Percentiles rank a stretch among this genome's conserved stretches.
phyloP scores from a whole-genome alignment of 1,284 basidiomycete genomes.

The Apiotrichum sp. region DNA sequence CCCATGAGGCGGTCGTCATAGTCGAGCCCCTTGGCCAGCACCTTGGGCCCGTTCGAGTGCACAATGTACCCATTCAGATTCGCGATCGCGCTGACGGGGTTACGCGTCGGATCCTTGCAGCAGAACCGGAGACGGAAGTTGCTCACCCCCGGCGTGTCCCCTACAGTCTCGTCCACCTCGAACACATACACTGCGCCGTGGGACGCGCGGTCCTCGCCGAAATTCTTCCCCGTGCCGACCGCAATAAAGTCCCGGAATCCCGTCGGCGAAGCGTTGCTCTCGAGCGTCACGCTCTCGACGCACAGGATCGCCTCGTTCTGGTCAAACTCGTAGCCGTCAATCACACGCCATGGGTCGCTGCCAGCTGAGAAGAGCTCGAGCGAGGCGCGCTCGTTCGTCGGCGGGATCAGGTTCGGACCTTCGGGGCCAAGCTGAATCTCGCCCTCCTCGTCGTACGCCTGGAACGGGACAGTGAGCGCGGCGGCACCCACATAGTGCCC shows the following conservation, averaged over 20 bases:
- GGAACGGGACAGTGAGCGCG: conserved; percentile 68
- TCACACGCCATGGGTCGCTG: conserved; percentile 69
- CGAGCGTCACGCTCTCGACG: conserved; percentile 71
- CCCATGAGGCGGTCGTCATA: conserved; percentile 90
- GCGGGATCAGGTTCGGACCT: conserved; percentile 67
- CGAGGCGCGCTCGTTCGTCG: conserved; percentile 69
- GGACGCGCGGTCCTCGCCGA: conserved; percentile 88
- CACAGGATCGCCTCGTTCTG: conserved; percentile 84
- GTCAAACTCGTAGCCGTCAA: conserved; percentile 89
- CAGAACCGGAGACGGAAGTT: conserved; percentile 71
- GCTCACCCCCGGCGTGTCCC: conserved; percentile 56
- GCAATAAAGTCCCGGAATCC: conserved; percentile 86
- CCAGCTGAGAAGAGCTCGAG: conserved; percentile 71
- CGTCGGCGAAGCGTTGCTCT: conserved; percentile 71
- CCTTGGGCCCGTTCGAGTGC: conserved; percentile 94
- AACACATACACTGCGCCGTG: conserved; percentile 70
- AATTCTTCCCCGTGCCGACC: conserved; percentile 85
- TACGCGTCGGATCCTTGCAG: conserved; percentile 87
- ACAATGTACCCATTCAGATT: conserved; percentile 88
- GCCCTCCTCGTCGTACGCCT: conserved; percentile 80
- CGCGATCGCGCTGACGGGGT: conserved; percentile 82
- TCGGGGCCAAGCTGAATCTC: conserved; percentile 57
- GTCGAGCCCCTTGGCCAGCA: conserved; percentile 92
- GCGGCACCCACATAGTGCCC: conserved; percentile 77
- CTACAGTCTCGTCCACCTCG: conserved; percentile 55